phyloP scores from a whole-genome alignment of 495 filamentous ascomycete species.

The Ramalina peruviana region DNA sequence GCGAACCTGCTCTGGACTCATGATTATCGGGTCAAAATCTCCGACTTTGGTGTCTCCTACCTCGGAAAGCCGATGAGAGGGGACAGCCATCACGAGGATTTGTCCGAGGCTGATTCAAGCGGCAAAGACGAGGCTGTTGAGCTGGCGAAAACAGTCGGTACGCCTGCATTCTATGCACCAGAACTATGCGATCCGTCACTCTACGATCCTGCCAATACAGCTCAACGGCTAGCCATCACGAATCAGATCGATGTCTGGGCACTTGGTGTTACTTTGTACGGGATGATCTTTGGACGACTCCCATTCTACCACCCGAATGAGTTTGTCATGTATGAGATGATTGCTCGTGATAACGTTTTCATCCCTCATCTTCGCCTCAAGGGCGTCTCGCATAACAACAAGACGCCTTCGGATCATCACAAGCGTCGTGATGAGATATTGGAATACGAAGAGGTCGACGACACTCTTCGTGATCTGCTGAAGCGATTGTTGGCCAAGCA shows the following conservation, averaged over 20 bases:
- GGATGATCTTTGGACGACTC: conserved; percentile 81
- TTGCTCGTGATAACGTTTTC: conserved; percentile 80
- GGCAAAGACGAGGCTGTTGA: conserved; percentile 86
- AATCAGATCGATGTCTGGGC: conserved; percentile 92
- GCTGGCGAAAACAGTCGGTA: conserved; percentile 93
- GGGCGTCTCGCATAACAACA: conserved; percentile 46
- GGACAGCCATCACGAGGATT: conserved; percentile 52
- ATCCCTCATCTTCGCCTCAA: conserved; percentile 69
- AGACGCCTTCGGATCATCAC: conserved; percentile 33
- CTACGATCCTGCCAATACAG: conserved; percentile 30
- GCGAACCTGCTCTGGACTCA: conserved; percentile 87
- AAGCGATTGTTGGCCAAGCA: conserved; percentile 76
- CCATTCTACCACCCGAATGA: conserved; percentile 87
- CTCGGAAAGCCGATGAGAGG: conserved; percentile 70
- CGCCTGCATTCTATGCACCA: conserved; percentile 93
- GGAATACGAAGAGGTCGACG: conserved; percentile 73
- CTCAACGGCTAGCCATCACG: conserved; percentile 41
- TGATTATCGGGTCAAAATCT: conserved; percentile 86
- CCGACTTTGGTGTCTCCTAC: conserved; percentile 98
- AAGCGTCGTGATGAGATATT: conserved; percentile 54
- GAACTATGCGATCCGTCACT: conserved; percentile 85
- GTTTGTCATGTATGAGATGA: conserved; percentile 77
- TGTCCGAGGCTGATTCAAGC: conserved; percentile 68
- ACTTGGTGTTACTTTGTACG: conserved; percentile 87
- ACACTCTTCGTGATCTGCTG: conserved; percentile 68